phyloP scores from a whole-genome alignment of 495 filamentous ascomycete genomes.

The Penicillium ochrochloron region DNA sequence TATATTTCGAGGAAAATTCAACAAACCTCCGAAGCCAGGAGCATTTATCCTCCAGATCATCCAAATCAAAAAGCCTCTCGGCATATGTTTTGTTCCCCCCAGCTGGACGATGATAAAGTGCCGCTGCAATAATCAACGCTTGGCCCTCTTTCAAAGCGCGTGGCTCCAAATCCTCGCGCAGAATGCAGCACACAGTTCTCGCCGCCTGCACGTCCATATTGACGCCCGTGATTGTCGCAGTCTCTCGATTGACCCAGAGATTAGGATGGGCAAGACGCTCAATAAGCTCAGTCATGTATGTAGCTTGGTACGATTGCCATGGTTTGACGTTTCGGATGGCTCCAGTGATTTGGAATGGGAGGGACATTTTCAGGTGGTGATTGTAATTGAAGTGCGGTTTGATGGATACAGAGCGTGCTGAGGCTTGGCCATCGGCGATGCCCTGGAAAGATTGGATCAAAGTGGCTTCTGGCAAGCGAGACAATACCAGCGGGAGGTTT shows the following conservation, averaged over 20 bases:
- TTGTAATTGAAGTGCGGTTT: not conserved
- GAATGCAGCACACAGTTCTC: not conserved
- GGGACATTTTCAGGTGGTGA: constrained; percentile 3
- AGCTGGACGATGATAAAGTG: not conserved
- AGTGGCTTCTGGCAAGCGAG: not conserved
- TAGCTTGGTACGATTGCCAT: not conserved
- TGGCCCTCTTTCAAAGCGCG: not conserved
- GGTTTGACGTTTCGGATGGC: constrained; percentile 2
- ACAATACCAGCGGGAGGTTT: not conserved
- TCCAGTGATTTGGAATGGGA: not conserved
- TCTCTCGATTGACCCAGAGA: not conserved
- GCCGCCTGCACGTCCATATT: not conserved
- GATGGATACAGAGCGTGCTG: not conserved
- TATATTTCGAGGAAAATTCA: not conserved
- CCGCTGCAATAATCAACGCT: not conserved
- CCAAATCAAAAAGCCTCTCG: not conserved
- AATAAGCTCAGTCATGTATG: not conserved
- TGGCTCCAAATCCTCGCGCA: not conserved
- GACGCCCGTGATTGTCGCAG: not conserved
- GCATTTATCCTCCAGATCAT: not conserved
- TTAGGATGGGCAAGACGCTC: not conserved
- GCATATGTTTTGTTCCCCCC: not conserved
- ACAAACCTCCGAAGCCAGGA: not conserved
- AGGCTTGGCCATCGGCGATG: not conserved
- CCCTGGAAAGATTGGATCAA: not conserved